A percentile compares a stretch with the other conserved stretches of the same genome.
These are phyloP conservation scores for Leccinum truebloodii DNA, from an alignment of 768 basidiomycete genomes.

Conservation along the genomic window DNA sequence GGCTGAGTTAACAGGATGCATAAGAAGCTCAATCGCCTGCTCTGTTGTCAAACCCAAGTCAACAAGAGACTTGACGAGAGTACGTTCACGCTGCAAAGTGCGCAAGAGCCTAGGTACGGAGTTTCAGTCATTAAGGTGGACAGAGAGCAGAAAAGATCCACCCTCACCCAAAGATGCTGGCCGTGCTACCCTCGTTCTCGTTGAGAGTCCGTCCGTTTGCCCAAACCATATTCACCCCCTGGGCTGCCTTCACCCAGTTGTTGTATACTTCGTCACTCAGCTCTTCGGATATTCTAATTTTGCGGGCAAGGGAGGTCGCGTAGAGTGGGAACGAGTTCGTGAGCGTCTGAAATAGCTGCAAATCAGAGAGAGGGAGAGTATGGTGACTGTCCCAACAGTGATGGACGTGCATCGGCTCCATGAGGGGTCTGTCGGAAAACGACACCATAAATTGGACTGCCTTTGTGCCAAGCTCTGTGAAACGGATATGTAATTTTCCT, in stretches of 20 bases:
- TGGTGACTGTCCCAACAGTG: slow-evolving; percentile 23
- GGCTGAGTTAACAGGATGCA: slow-evolving; percentile 57
- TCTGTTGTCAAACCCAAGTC: slow-evolving; percentile 59
- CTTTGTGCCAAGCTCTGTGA: slow-evolving; percentile 64
- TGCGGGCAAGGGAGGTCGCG: slow-evolving; percentile 69
- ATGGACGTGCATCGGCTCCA: slow-evolving; percentile 27
- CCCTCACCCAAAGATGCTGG: slow-evolving; percentile 49
- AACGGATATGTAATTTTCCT: neutral
- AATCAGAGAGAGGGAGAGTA: slow-evolving; percentile 15
- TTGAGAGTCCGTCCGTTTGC: slow-evolving; percentile 71
- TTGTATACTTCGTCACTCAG: slow-evolving; percentile 55
- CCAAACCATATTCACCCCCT: slow-evolving; percentile 66
- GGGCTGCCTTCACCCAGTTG: slow-evolving; percentile 55
- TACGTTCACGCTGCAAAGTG: slow-evolving; percentile 72
- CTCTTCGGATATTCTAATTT: slow-evolving; percentile 52
- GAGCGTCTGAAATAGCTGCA: slow-evolving; percentile 53
- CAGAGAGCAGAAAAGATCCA: slow-evolving; percentile 12
- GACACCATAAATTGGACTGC: slow-evolving; percentile 73
- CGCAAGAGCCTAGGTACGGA: slow-evolving; percentile 54
- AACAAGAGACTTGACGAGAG: slow-evolving; percentile 56
- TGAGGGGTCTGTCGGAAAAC: slow-evolving; percentile 51
- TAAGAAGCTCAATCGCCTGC: slow-evolving; percentile 73
- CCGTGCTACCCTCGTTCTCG: slow-evolving; percentile 64
- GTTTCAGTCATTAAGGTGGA: slow-evolving; percentile 8
- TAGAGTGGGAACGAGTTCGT: slow-evolving; percentile 92